Percentiles rank a stretch among this genome's conserved stretches.
Evolutionary conservation across 2,329 filamentous ascomycete genomes (phyloP).

Genomic region (Microsporum canis): DNA sequence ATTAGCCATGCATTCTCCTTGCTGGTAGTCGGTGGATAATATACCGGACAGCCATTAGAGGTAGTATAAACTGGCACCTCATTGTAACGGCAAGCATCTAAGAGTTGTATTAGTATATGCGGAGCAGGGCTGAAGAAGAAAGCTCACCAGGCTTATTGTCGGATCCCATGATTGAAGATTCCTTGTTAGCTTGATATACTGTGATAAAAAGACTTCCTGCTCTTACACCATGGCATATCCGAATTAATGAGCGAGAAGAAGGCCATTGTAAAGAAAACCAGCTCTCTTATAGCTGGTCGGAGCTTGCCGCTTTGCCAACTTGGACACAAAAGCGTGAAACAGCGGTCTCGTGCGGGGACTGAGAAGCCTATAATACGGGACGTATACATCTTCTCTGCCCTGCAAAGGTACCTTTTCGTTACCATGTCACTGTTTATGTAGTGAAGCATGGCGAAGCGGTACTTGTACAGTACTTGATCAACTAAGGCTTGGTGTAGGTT

Average conservation of each 20-base stretch:
- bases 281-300: not conserved
- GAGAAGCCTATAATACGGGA: not conserved
- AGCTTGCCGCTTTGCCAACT: not conserved
- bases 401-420: not conserved
- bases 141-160: conserved; percentile 21
- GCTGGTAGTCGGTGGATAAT: not conserved
- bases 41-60: conserved; percentile 46
- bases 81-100: conserved; percentile 41
- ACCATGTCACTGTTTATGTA: not conserved
- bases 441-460: not conserved
- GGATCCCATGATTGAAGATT: conserved; percentile 26
- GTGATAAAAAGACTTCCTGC: not conserved
- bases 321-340: not conserved
- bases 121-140: not conserved
- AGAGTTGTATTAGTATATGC: conserved; percentile 5
- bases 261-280: not conserved
- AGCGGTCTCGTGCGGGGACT: not conserved
- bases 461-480: not conserved
- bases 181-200: not conserved
- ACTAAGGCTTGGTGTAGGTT: not conserved
- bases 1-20: not conserved
- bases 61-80: conserved; percentile 50
- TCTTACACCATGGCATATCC: not conserved
- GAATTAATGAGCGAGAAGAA: not conserved
- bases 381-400: not conserved